Evolutionary conservation across 2,329 filamentous ascomycete genomes (phyloP), one percentile per base, ranked within the genome.

Genomic region (Hirsutella thompsonii): DNA sequence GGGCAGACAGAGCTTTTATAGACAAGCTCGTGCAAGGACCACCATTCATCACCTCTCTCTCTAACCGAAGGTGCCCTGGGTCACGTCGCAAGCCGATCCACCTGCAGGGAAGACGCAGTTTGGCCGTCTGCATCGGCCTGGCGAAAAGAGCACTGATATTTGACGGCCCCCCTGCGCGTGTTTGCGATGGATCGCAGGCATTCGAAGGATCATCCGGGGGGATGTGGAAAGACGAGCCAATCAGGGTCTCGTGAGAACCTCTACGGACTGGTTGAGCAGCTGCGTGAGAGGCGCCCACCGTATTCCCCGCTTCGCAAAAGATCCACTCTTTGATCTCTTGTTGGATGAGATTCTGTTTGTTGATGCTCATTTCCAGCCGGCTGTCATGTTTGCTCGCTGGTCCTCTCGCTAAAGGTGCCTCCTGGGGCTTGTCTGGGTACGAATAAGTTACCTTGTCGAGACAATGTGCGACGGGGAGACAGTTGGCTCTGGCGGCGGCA

Each of bases 191-290:
- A 9, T 14, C 14, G n/a, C 13, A 14, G n/a, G 13, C 5, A 32
- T 32, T 14, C 23, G 11, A 26, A 26, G n/a, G 37, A 18, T 32
- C 9, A 26, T 21, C 19, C n/a, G n/a, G n/a, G n/a, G n/a, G 38
- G 11, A 19, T 10, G 5, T n/a, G 5, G 18, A 26, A 39, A 16
- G 20, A 5, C 21, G 21, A 23, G 44, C 44, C 44, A 45, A 43
- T 42, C 28, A 18, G 20, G 37, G 41, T 33, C 41, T 20, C 20
- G 41, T 29, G 33, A 45, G 44, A 45, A 43, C 26, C 41, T 43
- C 36, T 41, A 21, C 39, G 36, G 37, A 9, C 33, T 5, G 13
- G 32, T n/a, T n/a, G 29, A 14, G 29, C 29, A 32, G 29, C 13
- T 13, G 29, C 6, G 16, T 2, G 5, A 18, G 32, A 34, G n/a